Percentiles rank a stretch among this genome's conserved stretches.
Evolutionary conservation across 2,329 filamentous ascomycete genomes (phyloP).

Genomic region (Scleromitrula shiraiana): DNA sequence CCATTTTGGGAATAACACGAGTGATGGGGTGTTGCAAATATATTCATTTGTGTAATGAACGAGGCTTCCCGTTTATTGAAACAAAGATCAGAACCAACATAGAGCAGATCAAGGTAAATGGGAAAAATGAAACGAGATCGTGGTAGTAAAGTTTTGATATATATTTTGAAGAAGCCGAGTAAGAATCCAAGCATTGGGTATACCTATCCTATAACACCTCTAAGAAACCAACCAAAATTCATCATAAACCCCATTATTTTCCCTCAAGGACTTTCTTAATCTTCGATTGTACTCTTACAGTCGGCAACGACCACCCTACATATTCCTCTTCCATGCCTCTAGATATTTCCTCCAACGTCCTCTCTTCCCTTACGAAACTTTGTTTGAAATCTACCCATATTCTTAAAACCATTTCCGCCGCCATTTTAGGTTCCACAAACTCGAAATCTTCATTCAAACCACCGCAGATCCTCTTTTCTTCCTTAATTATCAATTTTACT

Average conservation of each 20-base stretch:
- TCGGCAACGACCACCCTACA: slow-evolving; percentile 18
- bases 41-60: too few species aligned
- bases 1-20: too few species aligned
- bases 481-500: slow-evolving; percentile 20
- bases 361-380: slow-evolving; percentile 22
- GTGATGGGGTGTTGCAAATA: too few species aligned
- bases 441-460: slow-evolving; percentile 13
- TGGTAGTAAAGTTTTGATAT: too few species aligned
- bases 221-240: background rate
- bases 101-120: too few species aligned
- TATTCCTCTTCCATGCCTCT: slow-evolving; percentile 18
- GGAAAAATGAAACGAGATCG: too few species aligned
- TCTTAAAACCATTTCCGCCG: slow-evolving; percentile 17
- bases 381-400: slow-evolving; percentile 26
- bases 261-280: background rate
- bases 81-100: too few species aligned
- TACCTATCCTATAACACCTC: background rate
- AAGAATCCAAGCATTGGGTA: too few species aligned
- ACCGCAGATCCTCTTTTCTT: background rate
- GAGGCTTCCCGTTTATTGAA: too few species aligned
- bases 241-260: background rate
- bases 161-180: too few species aligned
- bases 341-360: slow-evolving; percentile 19
- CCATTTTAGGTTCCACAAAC: slow-evolving; percentile 16
- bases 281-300: slow-evolving; percentile 19